Conservation (phyloP, 1,284 basidiomycete genomes). For the Tylopilus sp. region DNA sequence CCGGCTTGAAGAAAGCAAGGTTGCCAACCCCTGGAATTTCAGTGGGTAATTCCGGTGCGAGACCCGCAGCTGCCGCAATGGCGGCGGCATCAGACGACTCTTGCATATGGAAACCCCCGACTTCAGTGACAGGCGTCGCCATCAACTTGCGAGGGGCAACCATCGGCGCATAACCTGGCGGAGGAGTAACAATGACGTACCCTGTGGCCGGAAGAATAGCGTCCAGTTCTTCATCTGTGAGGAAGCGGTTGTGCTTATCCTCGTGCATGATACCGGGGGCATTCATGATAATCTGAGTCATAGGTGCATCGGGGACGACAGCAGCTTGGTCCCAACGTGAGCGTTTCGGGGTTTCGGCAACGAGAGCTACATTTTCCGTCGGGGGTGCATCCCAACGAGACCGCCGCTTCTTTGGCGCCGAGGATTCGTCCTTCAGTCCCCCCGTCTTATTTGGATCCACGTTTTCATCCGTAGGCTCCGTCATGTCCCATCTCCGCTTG, state of each 20-base stretch:
- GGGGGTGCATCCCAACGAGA: conserved; percentile 94
- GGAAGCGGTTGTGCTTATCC: conserved; percentile 91
- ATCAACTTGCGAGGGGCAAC: conserved; percentile 77
- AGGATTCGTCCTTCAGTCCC: conserved; percentile 54
- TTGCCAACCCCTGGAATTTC: conserved; percentile 98
- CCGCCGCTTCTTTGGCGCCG: conserved; percentile 82
- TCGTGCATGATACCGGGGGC: conserved; percentile 77
- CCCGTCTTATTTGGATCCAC: conserved; percentile 55
- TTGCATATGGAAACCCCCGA: conserved; percentile 92
- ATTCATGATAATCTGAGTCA: conserved; percentile 80
- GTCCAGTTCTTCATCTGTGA: conserved; percentile 95
- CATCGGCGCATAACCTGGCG: conserved; percentile 86
- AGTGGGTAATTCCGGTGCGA: conserved; percentile 93
- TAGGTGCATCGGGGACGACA: conserved; percentile 52
- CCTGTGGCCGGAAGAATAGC: conserved; percentile 82
- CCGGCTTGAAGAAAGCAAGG: conserved; percentile 96
- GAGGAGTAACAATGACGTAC: conserved; percentile 89
- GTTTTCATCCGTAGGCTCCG: conserved; percentile 57
- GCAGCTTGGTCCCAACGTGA: conserved; percentile 97
- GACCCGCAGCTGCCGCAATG: conserved; percentile 81
- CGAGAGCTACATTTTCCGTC: conserved; percentile 48
- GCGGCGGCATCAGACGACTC: conserved; percentile 88
- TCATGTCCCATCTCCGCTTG: conserved; percentile 81
- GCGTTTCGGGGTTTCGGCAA: conserved; percentile 65
- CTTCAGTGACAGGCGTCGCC: conserved; percentile 66